Percentiles rank a stretch among this genome's conserved stretches.
These are phyloP conservation scores for Backusella mclennaniae DNA, from an alignment of 192 early-diverging fungal species.

Conservation along the genomic window DNA sequence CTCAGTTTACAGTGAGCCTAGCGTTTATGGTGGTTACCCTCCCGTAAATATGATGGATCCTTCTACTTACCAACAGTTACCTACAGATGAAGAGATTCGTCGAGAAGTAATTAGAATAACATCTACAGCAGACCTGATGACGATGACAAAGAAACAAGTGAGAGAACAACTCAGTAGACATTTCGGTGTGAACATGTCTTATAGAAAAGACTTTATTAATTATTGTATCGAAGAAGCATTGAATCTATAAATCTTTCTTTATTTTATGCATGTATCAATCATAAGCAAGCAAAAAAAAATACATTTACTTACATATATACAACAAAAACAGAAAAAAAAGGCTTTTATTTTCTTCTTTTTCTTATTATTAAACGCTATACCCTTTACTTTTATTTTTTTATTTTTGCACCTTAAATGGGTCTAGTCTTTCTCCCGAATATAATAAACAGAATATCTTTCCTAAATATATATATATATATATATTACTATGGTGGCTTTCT, in stretches of 20 bases:
- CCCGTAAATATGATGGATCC: slow-evolving; percentile 8
- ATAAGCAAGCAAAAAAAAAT: background rate
- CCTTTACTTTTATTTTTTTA: background rate
- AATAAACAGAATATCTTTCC: background rate
- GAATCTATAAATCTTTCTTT: background rate
- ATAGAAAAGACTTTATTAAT: slow-evolving; percentile 73
- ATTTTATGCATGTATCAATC: slow-evolving; percentile 4
- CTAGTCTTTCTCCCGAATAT: background rate
- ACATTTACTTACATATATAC: slow-evolving; percentile 4
- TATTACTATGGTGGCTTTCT: background rate
- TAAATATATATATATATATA: background rate
- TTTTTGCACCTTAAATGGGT: background rate
- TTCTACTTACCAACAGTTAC: slow-evolving; percentile 16
- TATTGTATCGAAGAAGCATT: slow-evolving; percentile 67
- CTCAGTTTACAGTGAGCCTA: slow-evolving; percentile 11
- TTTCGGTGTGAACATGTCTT: slow-evolving; percentile 62
- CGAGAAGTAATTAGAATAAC: slow-evolving; percentile 69
- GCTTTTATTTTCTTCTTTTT: background rate
- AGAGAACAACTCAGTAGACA: slow-evolving; percentile 58
- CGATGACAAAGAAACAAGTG: slow-evolving; percentile 94
- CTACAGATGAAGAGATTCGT: slow-evolving; percentile 64
- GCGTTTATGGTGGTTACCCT: slow-evolving; percentile 10
- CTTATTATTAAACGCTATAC: background rate
- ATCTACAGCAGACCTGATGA: slow-evolving; percentile 87
- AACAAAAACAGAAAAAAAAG: background rate